Percentiles rank a stretch among this genome's conserved stretches.
phyloP scores from a whole-genome alignment of 208 protist genomes.

The Porcisia hertigi region DNA sequence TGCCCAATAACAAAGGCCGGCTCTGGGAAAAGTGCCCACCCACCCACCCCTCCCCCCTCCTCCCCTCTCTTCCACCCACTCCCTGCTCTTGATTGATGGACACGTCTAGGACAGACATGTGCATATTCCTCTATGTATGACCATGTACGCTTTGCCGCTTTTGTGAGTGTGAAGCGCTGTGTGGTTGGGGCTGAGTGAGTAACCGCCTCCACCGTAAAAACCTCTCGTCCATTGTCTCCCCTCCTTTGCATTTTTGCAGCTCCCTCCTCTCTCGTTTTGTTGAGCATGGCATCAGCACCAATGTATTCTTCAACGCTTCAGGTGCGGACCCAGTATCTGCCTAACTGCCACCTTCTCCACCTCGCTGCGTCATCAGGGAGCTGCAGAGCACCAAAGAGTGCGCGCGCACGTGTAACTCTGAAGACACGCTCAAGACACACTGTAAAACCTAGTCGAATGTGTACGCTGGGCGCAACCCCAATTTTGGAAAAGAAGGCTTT shows the following conservation, averaged over 20 bases:
- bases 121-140: not conserved
- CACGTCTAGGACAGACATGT: not conserved
- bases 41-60: not conserved
- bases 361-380: conserved; percentile 1
- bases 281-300: not conserved
- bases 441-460: not conserved
- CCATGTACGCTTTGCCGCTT: not conserved
- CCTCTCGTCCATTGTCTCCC: not conserved
- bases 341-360: not conserved
- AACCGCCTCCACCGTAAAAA: not conserved
- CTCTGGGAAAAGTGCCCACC: not conserved
- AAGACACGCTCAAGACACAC: not conserved
- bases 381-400: not conserved
- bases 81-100: not conserved
- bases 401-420: not conserved
- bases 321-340: too few species aligned
- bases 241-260: not conserved
- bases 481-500: not conserved
- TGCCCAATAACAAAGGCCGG: not conserved
- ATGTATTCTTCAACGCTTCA: not conserved
- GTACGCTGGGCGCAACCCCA: not conserved
- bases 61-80: not conserved
- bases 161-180: not conserved
- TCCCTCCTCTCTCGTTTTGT: not conserved
- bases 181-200: not conserved